Evolutionary conservation across 2,329 filamentous ascomycete genomes (phyloP), one percentile per base, ranked within the genome.

Genomic region (Zalaria obscura): DNA sequence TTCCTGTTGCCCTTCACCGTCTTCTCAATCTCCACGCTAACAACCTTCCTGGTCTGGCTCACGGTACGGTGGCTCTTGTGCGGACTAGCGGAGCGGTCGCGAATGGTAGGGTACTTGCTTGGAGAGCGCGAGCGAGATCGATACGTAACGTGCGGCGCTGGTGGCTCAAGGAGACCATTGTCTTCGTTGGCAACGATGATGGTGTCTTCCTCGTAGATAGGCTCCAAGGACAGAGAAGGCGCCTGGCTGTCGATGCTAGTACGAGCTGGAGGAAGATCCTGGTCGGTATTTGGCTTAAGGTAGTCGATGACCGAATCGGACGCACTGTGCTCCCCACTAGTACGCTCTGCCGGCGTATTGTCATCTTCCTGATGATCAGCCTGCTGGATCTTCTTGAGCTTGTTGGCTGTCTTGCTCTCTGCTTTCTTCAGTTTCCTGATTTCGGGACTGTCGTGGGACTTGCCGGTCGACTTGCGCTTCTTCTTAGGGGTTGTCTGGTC

Each of bases 181-280:
- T 32, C 29, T 7, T n/a, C 29, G 7, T 7, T 7, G 26, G 39
- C 40, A 8, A 31, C 40, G 31, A 33, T 43, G n/a, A 32, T 40
- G 32, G 33, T 41, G 25, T 43, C 54, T 43, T 58, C 56, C 35
- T 60, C 57, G 42, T 52, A 54, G 29, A 60, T 49, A 4, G 55
- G 55, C 40, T 58, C 53, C 25, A 60, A 52, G 8, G 47, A 40
- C 7, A 42, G 35, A 18, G 18, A 18, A 18, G 18, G 18, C 32
- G 46, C 46, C 27, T 55, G 54, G 26, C 49, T 50, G 9, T 56
- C 53, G n/a, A 52, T 18, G 27, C 49, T 52, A 35, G 43, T 47
- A 35, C 42, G 48, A 34, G 18, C 18, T 18, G 18, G 18, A 18
- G 18, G 18, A 18, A 18, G 18, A 18, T 18, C 18, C 18, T 18